phyloP scores from a whole-genome alignment of 2,329 filamentous ascomycete genomes.

The Diplodia intermedia region DNA sequence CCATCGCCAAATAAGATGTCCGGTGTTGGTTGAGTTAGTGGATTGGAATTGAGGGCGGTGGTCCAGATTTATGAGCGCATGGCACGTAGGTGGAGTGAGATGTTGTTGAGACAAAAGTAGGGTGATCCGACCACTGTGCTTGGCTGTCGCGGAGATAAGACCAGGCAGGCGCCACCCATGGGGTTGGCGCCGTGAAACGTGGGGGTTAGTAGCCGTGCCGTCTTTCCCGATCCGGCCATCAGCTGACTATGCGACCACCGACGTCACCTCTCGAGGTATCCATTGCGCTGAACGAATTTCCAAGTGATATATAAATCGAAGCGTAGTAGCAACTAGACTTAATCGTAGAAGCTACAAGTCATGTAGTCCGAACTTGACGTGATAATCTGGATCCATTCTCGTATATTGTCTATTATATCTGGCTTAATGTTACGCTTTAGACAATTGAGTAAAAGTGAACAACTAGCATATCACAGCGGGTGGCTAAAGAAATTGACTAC shows the following conservation, averaged over 20 bases:
- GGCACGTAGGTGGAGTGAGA: slow-evolving; percentile 21
- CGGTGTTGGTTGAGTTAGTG: background rate
- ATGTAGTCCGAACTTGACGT: too few relatives aligned
- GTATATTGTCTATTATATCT: too few relatives aligned
- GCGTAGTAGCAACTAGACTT: too few relatives aligned
- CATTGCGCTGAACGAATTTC: background rate
- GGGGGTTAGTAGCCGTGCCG: slow-evolving; percentile 21
- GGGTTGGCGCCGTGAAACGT: slow-evolving; percentile 22
- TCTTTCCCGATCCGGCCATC: slow-evolving; percentile 8
- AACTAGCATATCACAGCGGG: too few relatives aligned
- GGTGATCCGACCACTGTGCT: slow-evolving; percentile 18
- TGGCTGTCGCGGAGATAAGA: slow-evolving; percentile 9
- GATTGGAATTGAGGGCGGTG: background rate
- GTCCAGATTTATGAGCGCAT: slow-evolving; percentile 7
- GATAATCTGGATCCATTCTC: too few relatives aligned
- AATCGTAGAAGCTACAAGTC: too few relatives aligned
- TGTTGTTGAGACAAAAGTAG: background rate
- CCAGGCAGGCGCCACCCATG: background rate
- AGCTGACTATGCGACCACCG: slow-evolving; percentile 7
- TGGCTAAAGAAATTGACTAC: too few relatives aligned
- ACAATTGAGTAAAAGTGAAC: too few relatives aligned
- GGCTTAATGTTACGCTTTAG: too few relatives aligned
- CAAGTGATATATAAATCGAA: too few relatives aligned
- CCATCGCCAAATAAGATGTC: background rate
- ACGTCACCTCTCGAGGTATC: background rate